Base-by-base conservation (phyloP, 2,329 filamentous ascomycete species). In the Chaetomium globosum region DNA sequence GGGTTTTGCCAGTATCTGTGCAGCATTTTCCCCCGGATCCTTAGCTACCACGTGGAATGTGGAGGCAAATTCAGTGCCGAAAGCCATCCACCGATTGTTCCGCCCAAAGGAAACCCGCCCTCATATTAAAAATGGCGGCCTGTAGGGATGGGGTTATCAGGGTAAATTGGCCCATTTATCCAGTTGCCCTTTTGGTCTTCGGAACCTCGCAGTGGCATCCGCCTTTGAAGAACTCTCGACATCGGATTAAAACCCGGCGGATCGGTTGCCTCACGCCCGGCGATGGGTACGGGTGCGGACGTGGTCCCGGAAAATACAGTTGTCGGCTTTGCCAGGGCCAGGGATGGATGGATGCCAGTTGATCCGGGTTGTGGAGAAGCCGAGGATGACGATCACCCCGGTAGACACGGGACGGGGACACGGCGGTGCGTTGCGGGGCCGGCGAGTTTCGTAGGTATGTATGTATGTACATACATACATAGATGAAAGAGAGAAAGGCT, bases 141-240 rank as follows among this genome's bases (percentile, higher is more conserved):
- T 48, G 31, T 13, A 57, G 36, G 49, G 49, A 30, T 51, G 46
- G 59, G 57, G 60, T 31, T 63, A 66, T 68, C 68, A 62, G 68
- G 68, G 57, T 70, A 70, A 70, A 70, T 68, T 67, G 63, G 31
- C 16, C 61, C 54, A 33, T 65, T 68, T 65, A 66, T 63, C 64
- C 66, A 65, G 61, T 56, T 52, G 21, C 54, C 59, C 26, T 39
- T 48, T 61, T 64, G 13, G 48, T 48, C 28, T 36, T 56, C 51
- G 52, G 30, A 28, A 46, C 57, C 23, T 12, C 6, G n/a, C 12
- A n/a, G 12, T 36, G 31, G 31, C 23, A 49, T 52, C 46, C 48
- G 30, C 33, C 10, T 30, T 30, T 39, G 12, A 28, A 52, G 31
- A 26, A 39, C 1, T 36, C 36, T 43, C 51, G 28, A 12, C 31